These are phyloP conservation scores for Yamadazyma sp. DNA, from an alignment of 1,139 yeast species.

Conservation along the genomic window DNA sequence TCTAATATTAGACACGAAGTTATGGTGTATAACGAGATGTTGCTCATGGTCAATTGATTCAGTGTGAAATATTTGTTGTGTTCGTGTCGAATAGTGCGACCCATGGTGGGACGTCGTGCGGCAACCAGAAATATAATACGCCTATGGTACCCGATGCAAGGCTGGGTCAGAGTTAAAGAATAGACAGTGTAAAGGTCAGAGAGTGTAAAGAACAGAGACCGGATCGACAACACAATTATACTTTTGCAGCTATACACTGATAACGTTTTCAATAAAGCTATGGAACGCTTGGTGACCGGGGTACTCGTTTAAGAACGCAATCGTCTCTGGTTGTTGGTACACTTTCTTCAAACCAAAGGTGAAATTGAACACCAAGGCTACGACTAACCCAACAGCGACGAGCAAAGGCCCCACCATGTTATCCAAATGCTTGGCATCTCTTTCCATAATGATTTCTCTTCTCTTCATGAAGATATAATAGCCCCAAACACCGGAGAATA, in stretches of 20 bases:
- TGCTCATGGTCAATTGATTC: constrained; percentile 18
- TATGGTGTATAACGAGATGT: constrained; percentile 74
- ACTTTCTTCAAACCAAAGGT: constrained; percentile 57
- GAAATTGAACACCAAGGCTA: constrained; percentile 73
- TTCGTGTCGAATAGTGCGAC: constrained; percentile 1
- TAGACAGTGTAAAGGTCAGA: too few species aligned
- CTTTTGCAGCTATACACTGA: not conserved
- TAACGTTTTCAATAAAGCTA: constrained; percentile 23
- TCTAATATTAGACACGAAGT: constrained; percentile 80
- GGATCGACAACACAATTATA: too few species aligned
- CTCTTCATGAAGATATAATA: constrained; percentile 74
- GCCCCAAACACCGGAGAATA: constrained; percentile 89
- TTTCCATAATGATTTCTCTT: constrained; percentile 68
- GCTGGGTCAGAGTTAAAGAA: too few species aligned
- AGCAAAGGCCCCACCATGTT: constrained; percentile 86
- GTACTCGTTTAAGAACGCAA: constrained; percentile 32
- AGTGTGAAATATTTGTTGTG: not conserved
- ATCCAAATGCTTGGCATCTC: constrained; percentile 87
- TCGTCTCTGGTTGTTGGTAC: constrained; percentile 13
- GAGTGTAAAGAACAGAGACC: too few species aligned
- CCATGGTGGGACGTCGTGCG: not conserved
- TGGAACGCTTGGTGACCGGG: constrained; percentile 38
- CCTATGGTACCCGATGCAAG: too few species aligned
- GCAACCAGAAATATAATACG: too few species aligned
- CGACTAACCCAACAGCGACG: constrained; percentile 66